Percentiles rank a stretch among this genome's conserved stretches.
phyloP scores from a whole-genome alignment of 345 rosid species.

The Eucalyptus regnans region DNA sequence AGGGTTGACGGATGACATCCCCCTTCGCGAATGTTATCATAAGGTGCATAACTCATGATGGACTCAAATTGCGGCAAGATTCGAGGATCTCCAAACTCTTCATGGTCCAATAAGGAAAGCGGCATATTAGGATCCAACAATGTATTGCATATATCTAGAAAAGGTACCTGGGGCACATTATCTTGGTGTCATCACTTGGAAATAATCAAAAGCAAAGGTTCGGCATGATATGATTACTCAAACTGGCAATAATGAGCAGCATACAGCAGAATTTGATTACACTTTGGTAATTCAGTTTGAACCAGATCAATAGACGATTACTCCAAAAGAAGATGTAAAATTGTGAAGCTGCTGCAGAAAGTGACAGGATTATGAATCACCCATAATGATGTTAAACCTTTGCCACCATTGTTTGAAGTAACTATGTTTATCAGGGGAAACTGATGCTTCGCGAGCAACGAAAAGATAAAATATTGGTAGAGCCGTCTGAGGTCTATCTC shows the following conservation, averaged over 20 bases:
- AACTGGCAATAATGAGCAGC: not conserved
- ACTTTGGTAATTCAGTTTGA: not conserved
- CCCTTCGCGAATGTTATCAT: slow-evolving; percentile 51
- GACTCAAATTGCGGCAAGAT: slow-evolving; percentile 30
- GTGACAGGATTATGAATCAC: not conserved
- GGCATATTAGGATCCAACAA: slow-evolving; percentile 70
- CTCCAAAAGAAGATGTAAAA: not conserved
- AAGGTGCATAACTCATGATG: slow-evolving; percentile 71
- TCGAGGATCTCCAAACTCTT: slow-evolving; percentile 88
- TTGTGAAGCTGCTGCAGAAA: not conserved
- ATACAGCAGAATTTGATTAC: not conserved
- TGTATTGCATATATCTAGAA: slow-evolving; percentile 73
- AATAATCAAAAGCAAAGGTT: not conserved
- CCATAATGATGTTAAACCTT: not conserved
- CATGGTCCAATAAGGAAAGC: slow-evolving; percentile 68
- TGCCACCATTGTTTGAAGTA: not conserved
- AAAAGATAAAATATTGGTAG: not conserved
- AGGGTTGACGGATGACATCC: slow-evolving; percentile 64
- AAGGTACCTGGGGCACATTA: slow-evolving; percentile 55
- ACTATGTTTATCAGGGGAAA: not conserved
- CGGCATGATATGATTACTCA: not conserved
- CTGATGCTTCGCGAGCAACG: not conserved
- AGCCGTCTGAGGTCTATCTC: not conserved
- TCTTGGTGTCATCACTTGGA: not conserved
- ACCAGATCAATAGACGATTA: not conserved